Percentiles rank a stretch among this genome's conserved stretches.
Evolutionary conservation across 345 rosid genomes (phyloP).

Genomic region (sweet orange (Citrus sinensis)): DNA sequence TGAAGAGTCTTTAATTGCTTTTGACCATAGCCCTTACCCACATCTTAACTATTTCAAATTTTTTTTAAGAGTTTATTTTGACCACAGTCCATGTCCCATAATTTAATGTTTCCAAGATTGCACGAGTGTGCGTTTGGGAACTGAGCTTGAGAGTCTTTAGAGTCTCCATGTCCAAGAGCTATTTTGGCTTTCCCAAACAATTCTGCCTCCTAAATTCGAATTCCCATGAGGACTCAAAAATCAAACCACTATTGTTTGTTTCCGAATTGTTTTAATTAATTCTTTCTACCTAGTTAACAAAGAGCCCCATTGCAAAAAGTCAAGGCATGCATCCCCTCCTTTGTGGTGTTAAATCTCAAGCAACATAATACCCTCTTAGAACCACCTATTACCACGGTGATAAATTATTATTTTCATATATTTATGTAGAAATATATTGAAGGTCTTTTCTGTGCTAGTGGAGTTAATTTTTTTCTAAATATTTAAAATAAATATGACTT

Average conservation of each 20-base stretch:
- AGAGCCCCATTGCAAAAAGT: neutral
- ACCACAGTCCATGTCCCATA: constrained; percentile 5
- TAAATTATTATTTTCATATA: no score
- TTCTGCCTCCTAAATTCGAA: constrained; percentile 7
- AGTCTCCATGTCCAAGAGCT: constrained; percentile 11
- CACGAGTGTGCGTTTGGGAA: constrained; percentile 30
- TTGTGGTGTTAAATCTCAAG: neutral
- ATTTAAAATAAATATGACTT: no score
- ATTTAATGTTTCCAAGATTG: constrained; percentile 23
- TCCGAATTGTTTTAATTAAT: neutral
- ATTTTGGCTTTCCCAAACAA: constrained; percentile 14
- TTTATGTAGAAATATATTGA: no score
- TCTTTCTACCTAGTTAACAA: neutral
- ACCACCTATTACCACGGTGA: no score
- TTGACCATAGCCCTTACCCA: neutral
- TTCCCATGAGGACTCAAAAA: neutral
- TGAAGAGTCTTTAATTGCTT: neutral
- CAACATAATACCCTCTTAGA: neutral
- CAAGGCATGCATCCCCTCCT: neutral
- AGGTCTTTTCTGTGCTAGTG: no score
- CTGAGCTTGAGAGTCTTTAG: constrained; percentile 4
- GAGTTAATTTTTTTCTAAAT: no score
- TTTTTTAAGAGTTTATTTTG: constrained; percentile 9
- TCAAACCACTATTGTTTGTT: constrained; percentile 5
- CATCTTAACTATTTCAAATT: neutral